Conservation (phyloP, 495 filamentous ascomycete genomes). For the Aspergillus panamensis region DNA sequence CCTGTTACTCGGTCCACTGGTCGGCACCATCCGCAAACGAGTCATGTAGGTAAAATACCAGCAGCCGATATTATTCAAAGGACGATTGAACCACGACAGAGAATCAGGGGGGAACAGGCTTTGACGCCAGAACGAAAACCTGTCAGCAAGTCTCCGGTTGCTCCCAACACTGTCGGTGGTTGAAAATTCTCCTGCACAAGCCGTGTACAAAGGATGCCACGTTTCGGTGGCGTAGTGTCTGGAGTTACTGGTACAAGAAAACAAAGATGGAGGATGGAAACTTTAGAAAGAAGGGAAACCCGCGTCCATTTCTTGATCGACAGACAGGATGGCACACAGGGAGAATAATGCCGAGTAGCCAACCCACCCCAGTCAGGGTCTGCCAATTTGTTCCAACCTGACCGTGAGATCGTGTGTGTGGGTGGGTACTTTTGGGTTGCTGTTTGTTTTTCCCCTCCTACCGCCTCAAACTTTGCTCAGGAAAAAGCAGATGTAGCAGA, state of each 20-base stretch:
- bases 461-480: conserved; percentile 5
- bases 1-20: background rate
- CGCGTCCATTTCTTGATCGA: conserved; percentile 10
- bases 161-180: conserved; percentile 12
- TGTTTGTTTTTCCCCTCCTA: conserved; percentile 1
- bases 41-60: background rate
- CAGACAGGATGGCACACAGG: conserved; percentile 11
- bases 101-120: conserved; percentile 5
- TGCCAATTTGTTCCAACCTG: conserved; percentile 10
- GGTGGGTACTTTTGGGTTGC: conserved; percentile 1
- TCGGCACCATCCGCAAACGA: background rate
- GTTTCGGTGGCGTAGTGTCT: conserved; percentile 17
- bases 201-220: conserved; percentile 18
- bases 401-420: background rate
- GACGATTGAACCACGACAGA: background rate
- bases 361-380: conserved; percentile 12
- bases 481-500: background rate
- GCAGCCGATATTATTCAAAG: background rate
- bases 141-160: conserved; percentile 22
- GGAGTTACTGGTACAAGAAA: conserved; percentile 8
- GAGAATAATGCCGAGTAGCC: conserved; percentile 9
- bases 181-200: conserved; percentile 12
- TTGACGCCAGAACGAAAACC: conserved; percentile 15
- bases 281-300: background rate
- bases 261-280: conserved; percentile 5